Evolutionary conservation across 1,284 basidiomycete genomes (phyloP).

Genomic region (Cystobasidium slooffiae): DNA sequence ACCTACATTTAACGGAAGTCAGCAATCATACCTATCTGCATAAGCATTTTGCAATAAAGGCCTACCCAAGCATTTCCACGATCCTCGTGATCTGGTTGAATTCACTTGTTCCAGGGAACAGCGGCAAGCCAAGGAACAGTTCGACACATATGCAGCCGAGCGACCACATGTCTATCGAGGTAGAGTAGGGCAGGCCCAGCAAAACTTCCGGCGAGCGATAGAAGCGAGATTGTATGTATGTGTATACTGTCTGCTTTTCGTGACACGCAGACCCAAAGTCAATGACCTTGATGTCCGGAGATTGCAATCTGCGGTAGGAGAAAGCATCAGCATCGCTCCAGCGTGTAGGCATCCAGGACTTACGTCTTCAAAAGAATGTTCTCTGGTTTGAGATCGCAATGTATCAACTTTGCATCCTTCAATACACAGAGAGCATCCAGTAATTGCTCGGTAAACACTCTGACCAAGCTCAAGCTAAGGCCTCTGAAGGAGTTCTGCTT

Average conservation of each 20-base stretch:
- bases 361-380: slow-evolving; percentile 93
- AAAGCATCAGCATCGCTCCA: slow-evolving; percentile 3
- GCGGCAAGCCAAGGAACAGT: slow-evolving; percentile 90
- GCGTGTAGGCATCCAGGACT: slow-evolving; percentile 56
- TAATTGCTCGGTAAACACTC: slow-evolving; percentile 95
- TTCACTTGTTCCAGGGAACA: slow-evolving; percentile 98
- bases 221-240: slow-evolving; percentile 98
- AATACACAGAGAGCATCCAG: slow-evolving; percentile 89
- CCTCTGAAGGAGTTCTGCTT: slow-evolving; percentile 99
- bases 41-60: slow-evolving; percentile 44
- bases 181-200: slow-evolving; percentile 90
- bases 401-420: slow-evolving; percentile 93
- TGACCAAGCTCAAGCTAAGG: slow-evolving; percentile 91
- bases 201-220: slow-evolving; percentile 98
- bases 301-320: slow-evolving; percentile 72
- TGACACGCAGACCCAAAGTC: slow-evolving; percentile 99
- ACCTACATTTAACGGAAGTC: slow-evolving; percentile 59
- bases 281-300: slow-evolving; percentile 98
- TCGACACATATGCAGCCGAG: slow-evolving; percentile 96
- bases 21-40: not conserved
- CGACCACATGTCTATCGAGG: slow-evolving; percentile 95
- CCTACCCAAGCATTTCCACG: slow-evolving; percentile 96
- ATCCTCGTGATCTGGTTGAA: slow-evolving; percentile 98
- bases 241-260: slow-evolving; percentile 98
- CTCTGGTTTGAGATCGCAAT: slow-evolving; percentile 97